These are phyloP conservation scores for Aspergillus egyptiacus DNA, from an alignment of 495 filamentous ascomycete species.

Conservation along the genomic window DNA sequence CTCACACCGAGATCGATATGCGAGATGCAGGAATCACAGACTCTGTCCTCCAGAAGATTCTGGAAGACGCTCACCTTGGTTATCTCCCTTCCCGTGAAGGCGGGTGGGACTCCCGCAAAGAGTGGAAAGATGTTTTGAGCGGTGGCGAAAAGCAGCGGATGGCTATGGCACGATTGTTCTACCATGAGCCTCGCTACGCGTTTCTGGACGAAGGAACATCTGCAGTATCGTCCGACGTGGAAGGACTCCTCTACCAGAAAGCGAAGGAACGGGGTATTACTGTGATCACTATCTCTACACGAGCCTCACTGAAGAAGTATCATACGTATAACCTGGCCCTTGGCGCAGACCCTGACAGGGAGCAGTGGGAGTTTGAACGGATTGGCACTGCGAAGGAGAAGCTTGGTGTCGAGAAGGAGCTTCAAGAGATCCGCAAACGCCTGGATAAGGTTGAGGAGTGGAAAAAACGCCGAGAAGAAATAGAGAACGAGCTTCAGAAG, in stretches of 20 bases:
- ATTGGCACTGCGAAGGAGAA: constrained; percentile 93
- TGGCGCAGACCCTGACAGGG: constrained; percentile 58
- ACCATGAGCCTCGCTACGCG: constrained; percentile 91
- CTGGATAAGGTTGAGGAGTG: constrained; percentile 76
- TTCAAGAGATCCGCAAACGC: constrained; percentile 73
- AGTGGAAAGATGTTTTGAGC: constrained; percentile 96
- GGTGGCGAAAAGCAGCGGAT: constrained; percentile 98
- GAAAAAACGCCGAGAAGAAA: constrained; percentile 71
- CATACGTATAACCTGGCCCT: constrained; percentile 85
- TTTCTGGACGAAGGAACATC: constrained; percentile 94
- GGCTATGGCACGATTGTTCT: constrained; percentile 81
- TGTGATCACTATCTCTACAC: constrained; percentile 87
- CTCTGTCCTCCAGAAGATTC: constrained; percentile 61
- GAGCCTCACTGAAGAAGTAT: constrained; percentile 89
- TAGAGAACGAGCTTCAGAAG: constrained; percentile 60
- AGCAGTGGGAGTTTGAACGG: constrained; percentile 80
- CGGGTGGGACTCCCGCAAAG: constrained; percentile 93
- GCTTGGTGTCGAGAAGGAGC: constrained; percentile 80
- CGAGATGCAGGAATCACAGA: constrained; percentile 71
- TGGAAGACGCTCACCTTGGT: constrained; percentile 78
- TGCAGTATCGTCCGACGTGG: constrained; percentile 89
- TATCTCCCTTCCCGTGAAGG: constrained; percentile 90
- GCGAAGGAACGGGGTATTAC: constrained; percentile 92
- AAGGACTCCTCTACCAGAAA: constrained; percentile 86
- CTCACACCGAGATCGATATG: constrained; percentile 93